Conservation (phyloP, 2,329 filamentous ascomycete species). For the Cadophora malorum region DNA sequence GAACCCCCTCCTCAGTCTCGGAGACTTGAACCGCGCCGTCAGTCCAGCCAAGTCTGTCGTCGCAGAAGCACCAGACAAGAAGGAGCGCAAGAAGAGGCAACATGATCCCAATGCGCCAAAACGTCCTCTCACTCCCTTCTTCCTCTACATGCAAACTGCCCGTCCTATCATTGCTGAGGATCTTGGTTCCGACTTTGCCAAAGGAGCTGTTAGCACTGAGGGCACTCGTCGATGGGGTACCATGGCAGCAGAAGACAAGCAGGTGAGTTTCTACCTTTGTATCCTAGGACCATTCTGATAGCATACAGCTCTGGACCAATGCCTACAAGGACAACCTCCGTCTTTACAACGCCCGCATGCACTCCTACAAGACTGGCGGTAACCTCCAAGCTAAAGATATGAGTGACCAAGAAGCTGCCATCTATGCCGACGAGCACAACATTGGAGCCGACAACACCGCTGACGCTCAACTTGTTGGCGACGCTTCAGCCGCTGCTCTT, state of each 20-base stretch:
- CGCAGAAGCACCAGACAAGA: slow-evolving; percentile 67
- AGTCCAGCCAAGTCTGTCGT: slow-evolving; percentile 46
- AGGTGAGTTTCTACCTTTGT: slow-evolving; percentile 46
- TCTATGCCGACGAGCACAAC: slow-evolving; percentile 64
- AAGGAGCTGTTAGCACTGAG: slow-evolving; percentile 87
- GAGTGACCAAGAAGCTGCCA: slow-evolving; percentile 64
- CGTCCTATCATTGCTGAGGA: slow-evolving; percentile 82
- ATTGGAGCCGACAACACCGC: slow-evolving; percentile 56
- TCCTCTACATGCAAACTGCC: slow-evolving; percentile 90
- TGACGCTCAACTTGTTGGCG: slow-evolving; percentile 54
- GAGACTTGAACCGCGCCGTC: slow-evolving; percentile 44
- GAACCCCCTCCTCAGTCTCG: slow-evolving; percentile 48
- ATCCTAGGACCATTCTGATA: slow-evolving; percentile 26
- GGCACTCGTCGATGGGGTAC: slow-evolving; percentile 85
- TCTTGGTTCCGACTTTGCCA: slow-evolving; percentile 75
- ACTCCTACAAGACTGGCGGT: slow-evolving; percentile 65
- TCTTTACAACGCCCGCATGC: slow-evolving; percentile 68
- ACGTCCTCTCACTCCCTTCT: slow-evolving; percentile 91
- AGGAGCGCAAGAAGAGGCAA: slow-evolving; percentile 87
- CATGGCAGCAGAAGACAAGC: slow-evolving; percentile 77
- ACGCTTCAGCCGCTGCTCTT: slow-evolving; percentile 51
- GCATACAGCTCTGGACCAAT: slow-evolving; percentile 59
- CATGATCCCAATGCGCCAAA: slow-evolving; percentile 95
- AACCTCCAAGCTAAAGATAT: slow-evolving; percentile 65
- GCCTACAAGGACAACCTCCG: slow-evolving; percentile 72